Evolutionary conservation across 1,284 basidiomycete genomes (phyloP), one percentile per base, ranked within the genome.

Genomic region (Fomitopsis pinicola): DNA sequence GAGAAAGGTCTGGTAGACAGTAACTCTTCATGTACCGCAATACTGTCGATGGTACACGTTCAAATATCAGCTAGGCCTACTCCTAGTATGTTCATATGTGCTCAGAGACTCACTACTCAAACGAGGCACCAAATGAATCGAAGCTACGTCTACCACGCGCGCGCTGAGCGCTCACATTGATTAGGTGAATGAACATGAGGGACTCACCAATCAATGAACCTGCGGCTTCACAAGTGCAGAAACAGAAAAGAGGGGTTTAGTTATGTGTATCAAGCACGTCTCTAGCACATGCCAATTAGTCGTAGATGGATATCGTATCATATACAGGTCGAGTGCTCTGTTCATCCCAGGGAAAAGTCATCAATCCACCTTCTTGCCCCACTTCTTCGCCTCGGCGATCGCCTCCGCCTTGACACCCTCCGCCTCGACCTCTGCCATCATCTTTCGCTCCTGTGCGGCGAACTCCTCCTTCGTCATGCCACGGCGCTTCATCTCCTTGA

Each of bases 371-470:
- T 72, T 73, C 58, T 67, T 68, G 55, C 59, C 63, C 54, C 71
- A 71, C 38, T 64, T 66, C 54, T 68, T 66, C 55, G 60, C 50
- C 70, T 80, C 81, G 10, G 87, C 87, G 66, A 81, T 77, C 2
- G 85, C 83, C 76, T 94, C 92, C 3, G 89, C 91, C 56, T 77
- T 78, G 36, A 86, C 71, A 54, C 92, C 92, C 75, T 92, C 91
- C 42, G 78, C 78, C 75, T 93, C 91, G 9, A 83, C 80, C 75
- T 89, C 83, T 0, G 74, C 82, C 64, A 85, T 77, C 59, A 92
- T 73, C 66, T 81, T 78, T 64, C 77, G 76, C 76, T 92, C 89
- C 28, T 85, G 72, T 56, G 75, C 80, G 6, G 75, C 76, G 61
- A 77, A 76, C 66, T 90, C 84, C 44, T 82, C 80, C 69, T 82